Evolutionary conservation across 2,329 filamentous ascomycete genomes (phyloP).

Genomic region (Myriosclerotinia curreyana): DNA sequence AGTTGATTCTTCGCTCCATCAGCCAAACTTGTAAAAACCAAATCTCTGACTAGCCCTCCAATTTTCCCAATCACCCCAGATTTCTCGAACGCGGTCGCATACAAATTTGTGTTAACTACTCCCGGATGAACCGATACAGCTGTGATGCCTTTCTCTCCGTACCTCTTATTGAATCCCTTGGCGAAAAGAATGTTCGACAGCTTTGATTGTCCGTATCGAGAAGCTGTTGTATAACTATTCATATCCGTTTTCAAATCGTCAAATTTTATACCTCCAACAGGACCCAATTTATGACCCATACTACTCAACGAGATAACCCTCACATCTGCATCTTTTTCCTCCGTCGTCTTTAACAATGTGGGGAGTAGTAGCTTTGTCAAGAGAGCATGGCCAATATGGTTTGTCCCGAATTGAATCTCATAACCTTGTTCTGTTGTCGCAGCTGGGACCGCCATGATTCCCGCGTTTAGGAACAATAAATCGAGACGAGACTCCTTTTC

Average conservation of each 20-base stretch:
- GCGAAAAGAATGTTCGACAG: constrained; percentile 48
- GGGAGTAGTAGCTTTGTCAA: constrained; percentile 43
- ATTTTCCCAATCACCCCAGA: constrained; percentile 15
- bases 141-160: constrained; percentile 40
- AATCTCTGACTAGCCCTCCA: background rate
- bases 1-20: constrained; percentile 44
- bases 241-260: constrained; percentile 21
- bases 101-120: constrained; percentile 26
- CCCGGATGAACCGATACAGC: constrained; percentile 45
- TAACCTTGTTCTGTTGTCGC: constrained; percentile 46
- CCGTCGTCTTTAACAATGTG: constrained; percentile 35
- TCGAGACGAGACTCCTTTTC: constrained; percentile 43
- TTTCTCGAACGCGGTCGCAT: background rate
- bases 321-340: constrained; percentile 27
- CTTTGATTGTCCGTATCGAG: constrained; percentile 47
- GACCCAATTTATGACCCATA: constrained; percentile 11
- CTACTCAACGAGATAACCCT: constrained; percentile 19
- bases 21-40: constrained; percentile 16
- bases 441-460: constrained; percentile 44
- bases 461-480: constrained; percentile 48
- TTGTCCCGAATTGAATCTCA: constrained; percentile 49
- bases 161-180: constrained; percentile 42
- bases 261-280: constrained; percentile 37
- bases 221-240: constrained; percentile 3
- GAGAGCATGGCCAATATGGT: constrained; percentile 49